Conservation (phyloP, 2,329 filamentous ascomycete species). For the Phyllosticta citribraziliensis region DNA sequence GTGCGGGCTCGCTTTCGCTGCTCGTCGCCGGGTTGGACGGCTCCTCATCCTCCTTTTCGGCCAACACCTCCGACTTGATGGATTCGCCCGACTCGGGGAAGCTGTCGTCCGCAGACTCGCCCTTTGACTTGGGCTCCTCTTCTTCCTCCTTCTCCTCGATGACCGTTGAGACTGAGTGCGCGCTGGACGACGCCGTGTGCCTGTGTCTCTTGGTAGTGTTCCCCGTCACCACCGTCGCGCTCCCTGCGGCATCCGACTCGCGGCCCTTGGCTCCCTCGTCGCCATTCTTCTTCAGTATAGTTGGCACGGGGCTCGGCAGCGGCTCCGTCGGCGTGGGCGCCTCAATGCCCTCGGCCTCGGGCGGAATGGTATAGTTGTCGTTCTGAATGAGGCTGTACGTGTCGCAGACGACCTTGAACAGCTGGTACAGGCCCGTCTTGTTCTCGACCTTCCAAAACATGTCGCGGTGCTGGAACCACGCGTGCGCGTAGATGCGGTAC, state of each 20-base stretch:
- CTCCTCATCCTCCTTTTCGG: conserved; percentile 11
- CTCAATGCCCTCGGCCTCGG: conserved; percentile 82
- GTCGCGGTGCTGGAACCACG: conserved; percentile 93
- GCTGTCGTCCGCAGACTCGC: conserved; percentile 15
- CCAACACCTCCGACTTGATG: conserved; percentile 1
- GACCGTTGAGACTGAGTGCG: conserved; percentile 64
- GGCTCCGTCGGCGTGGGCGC: conserved; percentile 15
- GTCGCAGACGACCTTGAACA: conserved; percentile 97
- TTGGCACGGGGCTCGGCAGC: conserved; percentile 14
- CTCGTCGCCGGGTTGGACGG: background rate
- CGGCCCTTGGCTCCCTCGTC: conserved; percentile 12
- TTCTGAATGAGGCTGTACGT: conserved; percentile 78
- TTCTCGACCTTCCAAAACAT: conserved; percentile 93
- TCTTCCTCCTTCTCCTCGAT: conserved; percentile 76
- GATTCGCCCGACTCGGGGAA: conserved; percentile 14
- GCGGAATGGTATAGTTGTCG: conserved; percentile 91
- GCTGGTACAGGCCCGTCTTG: conserved; percentile 83
- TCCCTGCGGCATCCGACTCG: conserved; percentile 21
- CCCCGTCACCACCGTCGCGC: conserved; percentile 41
- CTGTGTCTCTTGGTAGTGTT: conserved; percentile 77
- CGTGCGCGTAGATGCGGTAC: conserved; percentile 95
- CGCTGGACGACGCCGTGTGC: conserved; percentile 70
- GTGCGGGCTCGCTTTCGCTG: background rate
- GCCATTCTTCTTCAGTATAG: conserved; percentile 25
- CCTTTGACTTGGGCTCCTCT: conserved; percentile 17